Base-by-base conservation (phyloP, 2,329 filamentous ascomycete species). In the Fusarium illudens region DNA sequence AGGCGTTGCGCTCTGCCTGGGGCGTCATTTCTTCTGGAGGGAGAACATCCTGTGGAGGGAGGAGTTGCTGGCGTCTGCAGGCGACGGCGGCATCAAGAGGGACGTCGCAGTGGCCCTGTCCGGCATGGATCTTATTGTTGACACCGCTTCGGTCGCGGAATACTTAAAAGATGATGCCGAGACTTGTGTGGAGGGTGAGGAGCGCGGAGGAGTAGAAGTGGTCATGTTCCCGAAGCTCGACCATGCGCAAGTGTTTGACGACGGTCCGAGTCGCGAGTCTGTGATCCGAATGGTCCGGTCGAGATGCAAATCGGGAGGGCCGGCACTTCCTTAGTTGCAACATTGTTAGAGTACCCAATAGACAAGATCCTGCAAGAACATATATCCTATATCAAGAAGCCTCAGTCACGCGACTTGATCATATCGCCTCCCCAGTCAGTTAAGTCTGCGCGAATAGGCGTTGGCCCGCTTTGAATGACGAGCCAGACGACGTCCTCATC, bases 1-100 rank as follows among this genome's bases (percentile, higher is more conserved):
- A 27, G 88, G 88, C 3, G 87, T 91, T 3, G 86, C 90, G 10
- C 84, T 90, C 58, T 88, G 86, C 10, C 79, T 93, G 1, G 86
- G 84, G 0, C 80, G 90, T 4, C 84, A 89, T 70, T 92, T 93
- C 78, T 92, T 91, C 77, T 93, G 90, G 91, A 83, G 83, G 25
- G 84, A 92, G 68, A 92, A 90, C 66, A 87, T 91, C 36, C 78
- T 91, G 8, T 93, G 90, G 90, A 88, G 87, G 68, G 87, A 92
- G 49, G 88, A 91, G 64, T 75, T 92, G 46, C 65, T 84, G 33
- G 61, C 46, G 0, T 62, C 56, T 19, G 54, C 62, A 17, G 62
- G 48, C 65, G 55, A 60, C 4, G 67, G 65, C 6, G 56, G 54
- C 64, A 64, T 39, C 25, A 65, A 71, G 22, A 75, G 80, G 33